A percentile compares a stretch with the other conserved stretches of the same genome.
Conservation (phyloP, 805 yeast species). For the Wickerhamiella dianesei region DNA sequence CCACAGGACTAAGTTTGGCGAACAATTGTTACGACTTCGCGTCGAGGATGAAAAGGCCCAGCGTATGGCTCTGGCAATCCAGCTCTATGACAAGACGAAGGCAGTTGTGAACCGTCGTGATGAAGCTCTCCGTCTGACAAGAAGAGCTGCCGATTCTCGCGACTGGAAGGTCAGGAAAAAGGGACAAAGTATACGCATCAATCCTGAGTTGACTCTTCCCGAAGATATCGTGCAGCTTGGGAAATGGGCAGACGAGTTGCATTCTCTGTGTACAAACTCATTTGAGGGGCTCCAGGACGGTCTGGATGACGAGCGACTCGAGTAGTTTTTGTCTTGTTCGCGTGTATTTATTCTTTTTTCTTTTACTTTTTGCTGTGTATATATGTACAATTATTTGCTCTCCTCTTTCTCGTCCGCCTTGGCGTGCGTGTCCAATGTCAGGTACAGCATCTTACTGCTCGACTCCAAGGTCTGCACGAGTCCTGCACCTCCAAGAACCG, state of each 20-base stretch:
- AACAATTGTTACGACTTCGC: not conserved
- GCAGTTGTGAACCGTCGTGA: not conserved
- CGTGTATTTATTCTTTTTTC: not conserved
- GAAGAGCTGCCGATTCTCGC: too few relatives aligned
- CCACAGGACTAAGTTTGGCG: not conserved
- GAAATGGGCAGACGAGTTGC: too few relatives aligned
- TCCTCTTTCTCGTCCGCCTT: conserved; percentile 26
- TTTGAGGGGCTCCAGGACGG: too few relatives aligned
- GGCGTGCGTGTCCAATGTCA: conserved; percentile 57
- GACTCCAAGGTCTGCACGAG: conserved; percentile 68
- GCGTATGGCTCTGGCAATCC: not conserved
- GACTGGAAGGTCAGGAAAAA: too few relatives aligned
- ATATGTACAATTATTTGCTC: conserved; percentile 7
- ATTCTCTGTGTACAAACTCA: too few relatives aligned
- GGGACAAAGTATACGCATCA: too few relatives aligned
- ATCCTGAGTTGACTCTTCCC: too few relatives aligned
- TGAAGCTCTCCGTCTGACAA: too few relatives aligned
- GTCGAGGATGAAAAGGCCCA: not conserved
- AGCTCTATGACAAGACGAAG: not conserved
- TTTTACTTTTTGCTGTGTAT: not conserved
- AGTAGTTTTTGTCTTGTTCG: too few relatives aligned
- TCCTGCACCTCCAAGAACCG: conserved; percentile 81
- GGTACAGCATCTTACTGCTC: conserved; percentile 51
- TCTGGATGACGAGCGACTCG: too few relatives aligned
- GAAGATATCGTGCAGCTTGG: too few relatives aligned